Evolutionary conservation across 768 basidiomycete species (phyloP).

Genomic region (Leccinum fibrillosum): DNA sequence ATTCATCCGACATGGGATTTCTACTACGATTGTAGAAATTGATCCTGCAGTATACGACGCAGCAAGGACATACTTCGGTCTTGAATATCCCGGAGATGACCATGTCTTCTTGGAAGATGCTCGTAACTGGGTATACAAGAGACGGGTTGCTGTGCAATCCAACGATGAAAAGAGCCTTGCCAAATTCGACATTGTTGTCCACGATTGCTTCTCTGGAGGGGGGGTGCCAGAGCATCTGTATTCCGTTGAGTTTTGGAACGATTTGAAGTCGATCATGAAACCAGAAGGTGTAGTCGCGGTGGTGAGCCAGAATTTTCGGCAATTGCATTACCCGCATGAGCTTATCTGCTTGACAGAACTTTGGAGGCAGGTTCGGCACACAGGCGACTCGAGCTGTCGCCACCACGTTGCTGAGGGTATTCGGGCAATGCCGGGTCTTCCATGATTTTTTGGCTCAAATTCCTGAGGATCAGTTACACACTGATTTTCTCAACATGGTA

Average conservation of each 20-base stretch:
- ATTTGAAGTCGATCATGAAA: constrained; percentile 59
- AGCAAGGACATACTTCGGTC: constrained; percentile 73
- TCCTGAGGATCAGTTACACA: constrained; percentile 43
- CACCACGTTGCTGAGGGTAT: constrained; percentile 65
- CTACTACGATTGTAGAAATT: constrained; percentile 86
- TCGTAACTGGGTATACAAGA: constrained; percentile 55
- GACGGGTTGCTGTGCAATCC: constrained; percentile 32
- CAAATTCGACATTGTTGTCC: constrained; percentile 69
- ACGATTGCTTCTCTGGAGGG: constrained; percentile 94
- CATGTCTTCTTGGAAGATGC: constrained; percentile 79
- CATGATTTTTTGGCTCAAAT: constrained; percentile 58
- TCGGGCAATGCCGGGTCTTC: constrained; percentile 79
- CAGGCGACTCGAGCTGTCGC: constrained; percentile 63
- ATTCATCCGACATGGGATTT: constrained; percentile 64
- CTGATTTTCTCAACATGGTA: constrained; percentile 75
- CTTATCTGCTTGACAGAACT: constrained; percentile 53
- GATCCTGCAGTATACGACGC: constrained; percentile 88
- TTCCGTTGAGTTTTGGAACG: constrained; percentile 79
- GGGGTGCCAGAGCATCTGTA: constrained; percentile 85
- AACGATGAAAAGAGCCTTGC: constrained; percentile 1
- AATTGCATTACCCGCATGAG: background rate
- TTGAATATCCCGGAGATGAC: constrained; percentile 58
- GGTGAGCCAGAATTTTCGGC: constrained; percentile 43
- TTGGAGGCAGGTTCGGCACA: constrained; percentile 69
- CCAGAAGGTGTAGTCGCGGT: constrained; percentile 77